Percentiles rank a stretch among this genome's conserved stretches.
These are phyloP conservation scores for Dictyostelium capitatum DNA, from an alignment of 78 protist species.

Conservation along the genomic window DNA sequence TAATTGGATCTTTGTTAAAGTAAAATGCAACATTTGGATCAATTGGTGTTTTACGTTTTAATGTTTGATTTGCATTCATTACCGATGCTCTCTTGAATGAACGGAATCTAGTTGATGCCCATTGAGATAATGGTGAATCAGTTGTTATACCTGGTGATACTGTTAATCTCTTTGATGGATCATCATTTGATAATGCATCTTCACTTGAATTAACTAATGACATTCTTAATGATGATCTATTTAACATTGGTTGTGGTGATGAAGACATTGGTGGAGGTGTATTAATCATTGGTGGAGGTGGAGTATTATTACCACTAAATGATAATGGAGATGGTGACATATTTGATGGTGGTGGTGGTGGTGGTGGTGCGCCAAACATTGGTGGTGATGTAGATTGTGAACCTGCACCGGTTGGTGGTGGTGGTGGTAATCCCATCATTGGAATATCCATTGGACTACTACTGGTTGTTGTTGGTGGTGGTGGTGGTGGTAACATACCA, in stretches of 20 bases:
- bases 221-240: constrained; percentile 18
- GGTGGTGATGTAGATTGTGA: constrained; percentile 33
- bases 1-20: constrained; percentile 69
- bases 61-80: background rate
- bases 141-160: background rate
- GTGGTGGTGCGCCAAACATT: constrained; percentile 44
- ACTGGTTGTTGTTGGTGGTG: background rate
- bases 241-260: constrained; percentile 21
- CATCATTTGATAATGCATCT: background rate
- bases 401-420: constrained; percentile 15
- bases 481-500: background rate
- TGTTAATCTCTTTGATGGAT: constrained; percentile 34
- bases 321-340: constrained; percentile 28
- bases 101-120: constrained; percentile 57
- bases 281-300: constrained; percentile 1
- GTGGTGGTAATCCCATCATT: constrained; percentile 41
- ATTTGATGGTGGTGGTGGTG: constrained; percentile 28
- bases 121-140: constrained; percentile 2
- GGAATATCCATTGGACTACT: constrained; percentile 6
- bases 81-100: constrained; percentile 16
- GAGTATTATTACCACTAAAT: background rate
- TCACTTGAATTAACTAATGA: background rate
- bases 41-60: constrained; percentile 33
- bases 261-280: constrained; percentile 50
- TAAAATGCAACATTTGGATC: constrained; percentile 39